Conservation (phyloP, 768 basidiomycete species). For the Pleurotus djamor region DNA sequence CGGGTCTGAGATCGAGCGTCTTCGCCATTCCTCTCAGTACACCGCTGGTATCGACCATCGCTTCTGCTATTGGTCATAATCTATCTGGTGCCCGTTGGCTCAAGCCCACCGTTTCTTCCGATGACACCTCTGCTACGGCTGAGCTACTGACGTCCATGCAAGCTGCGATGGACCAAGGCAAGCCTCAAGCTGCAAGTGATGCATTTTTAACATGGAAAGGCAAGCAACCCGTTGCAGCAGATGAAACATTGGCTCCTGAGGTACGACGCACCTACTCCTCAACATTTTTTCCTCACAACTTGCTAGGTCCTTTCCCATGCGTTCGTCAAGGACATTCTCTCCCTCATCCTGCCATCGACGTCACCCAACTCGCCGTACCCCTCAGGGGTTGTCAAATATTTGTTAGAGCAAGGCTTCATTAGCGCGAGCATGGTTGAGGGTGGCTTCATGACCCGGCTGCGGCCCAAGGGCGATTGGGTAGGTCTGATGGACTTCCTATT, state of each 20-base stretch:
- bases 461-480: constrained; percentile 69
- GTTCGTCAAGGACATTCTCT: constrained; percentile 61
- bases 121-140: neutral
- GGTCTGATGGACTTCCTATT: constrained; percentile 10
- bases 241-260: constrained; percentile 5
- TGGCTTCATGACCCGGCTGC: constrained; percentile 53
- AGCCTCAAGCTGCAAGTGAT: constrained; percentile 50
- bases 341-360: constrained; percentile 42
- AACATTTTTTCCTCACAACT: neutral
- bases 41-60: constrained; percentile 57
- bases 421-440: constrained; percentile 61
- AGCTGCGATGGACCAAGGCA: constrained; percentile 33
- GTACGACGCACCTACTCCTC: neutral
- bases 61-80: constrained; percentile 57
- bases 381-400: constrained; percentile 50
- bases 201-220: constrained; percentile 64
- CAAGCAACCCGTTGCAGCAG: constrained; percentile 21
- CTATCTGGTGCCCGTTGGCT: constrained; percentile 46
- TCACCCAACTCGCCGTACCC: constrained; percentile 42
- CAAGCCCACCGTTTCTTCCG: constrained; percentile 7
- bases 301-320: constrained; percentile 24
- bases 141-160: constrained; percentile 19
- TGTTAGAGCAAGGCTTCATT: constrained; percentile 57
- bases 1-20: constrained; percentile 45
- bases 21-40: constrained; percentile 57